Percentiles rank a stretch among this genome's conserved stretches.
phyloP scores from a whole-genome alignment of 1,139 yeast genomes.

The Nakaseomyces sp. region DNA sequence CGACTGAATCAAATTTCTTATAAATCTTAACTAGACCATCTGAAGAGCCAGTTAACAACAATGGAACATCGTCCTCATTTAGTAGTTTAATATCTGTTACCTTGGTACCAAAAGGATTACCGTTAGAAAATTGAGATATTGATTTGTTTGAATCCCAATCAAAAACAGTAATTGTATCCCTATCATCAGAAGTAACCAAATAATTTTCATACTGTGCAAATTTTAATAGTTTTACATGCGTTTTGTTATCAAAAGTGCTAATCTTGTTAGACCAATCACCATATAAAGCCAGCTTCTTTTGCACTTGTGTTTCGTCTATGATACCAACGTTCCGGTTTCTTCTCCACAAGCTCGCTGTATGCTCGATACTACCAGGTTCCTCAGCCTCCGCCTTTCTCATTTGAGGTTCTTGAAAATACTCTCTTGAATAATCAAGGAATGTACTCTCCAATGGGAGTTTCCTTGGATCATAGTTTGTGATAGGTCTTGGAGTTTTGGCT shows the following conservation, averaged over 20 bases:
- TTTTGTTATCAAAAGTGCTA: constrained; percentile 57
- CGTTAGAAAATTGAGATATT: constrained; percentile 67
- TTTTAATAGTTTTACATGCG: constrained; percentile 69
- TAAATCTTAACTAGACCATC: constrained; percentile 89
- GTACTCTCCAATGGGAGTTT: constrained; percentile 53
- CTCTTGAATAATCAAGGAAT: constrained; percentile 83
- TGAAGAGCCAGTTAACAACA: constrained; percentile 78
- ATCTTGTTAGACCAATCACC: constrained; percentile 77
- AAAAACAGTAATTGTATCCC: constrained; percentile 78
- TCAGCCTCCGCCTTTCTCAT: constrained; percentile 80
- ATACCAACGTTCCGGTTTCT: constrained; percentile 80
- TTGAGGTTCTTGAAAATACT: constrained; percentile 94
- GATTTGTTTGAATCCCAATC: constrained; percentile 65
- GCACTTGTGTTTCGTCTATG: constrained; percentile 82
- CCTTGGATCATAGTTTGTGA: constrained; percentile 19
- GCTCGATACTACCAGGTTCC: constrained; percentile 88
- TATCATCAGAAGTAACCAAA: constrained; percentile 72
- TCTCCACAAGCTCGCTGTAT: constrained; percentile 79
- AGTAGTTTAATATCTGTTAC: constrained; percentile 79
- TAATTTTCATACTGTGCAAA: constrained; percentile 90
- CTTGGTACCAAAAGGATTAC: constrained; percentile 79
- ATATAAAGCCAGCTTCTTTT: constrained; percentile 69
- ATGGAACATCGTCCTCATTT: constrained; percentile 86
- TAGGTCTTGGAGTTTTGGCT: constrained; percentile 36
- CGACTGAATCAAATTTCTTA: constrained; percentile 57